Base-by-base conservation (phyloP, 2,329 filamentous ascomycete species). In the Ciborinia camelliae region DNA sequence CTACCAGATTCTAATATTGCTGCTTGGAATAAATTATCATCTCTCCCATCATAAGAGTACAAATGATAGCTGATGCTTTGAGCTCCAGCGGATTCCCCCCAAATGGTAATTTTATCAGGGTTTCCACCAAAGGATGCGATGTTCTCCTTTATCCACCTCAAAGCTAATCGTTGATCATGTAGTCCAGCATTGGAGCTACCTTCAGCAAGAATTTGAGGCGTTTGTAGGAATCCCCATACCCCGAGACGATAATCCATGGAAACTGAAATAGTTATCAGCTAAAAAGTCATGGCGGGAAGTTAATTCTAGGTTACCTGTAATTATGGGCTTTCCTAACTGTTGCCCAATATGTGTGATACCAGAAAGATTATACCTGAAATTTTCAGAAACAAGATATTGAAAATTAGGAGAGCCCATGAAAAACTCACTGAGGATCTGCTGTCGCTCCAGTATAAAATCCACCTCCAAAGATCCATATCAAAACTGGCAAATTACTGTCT, bases 171-270 rank as follows among this genome's bases (percentile, higher is more conserved):
- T 75, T 89, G 86, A 71, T 90, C 87, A 67, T 80, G 78, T 52
- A 89, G 75, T 1, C 88, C 88, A 14, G 87, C 76, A 67, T 91
- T 91, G 66, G 90, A 90, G 60, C 86, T 76, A 43, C 83, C 71
- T 65, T 83, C 69, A 12, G 76, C 76, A 1, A 80, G 77, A 15
- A 84, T 78, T 64, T 83, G 69, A 9, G 76, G 76, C 86, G 83
- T 86, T 32, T 84, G 81, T 51, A 90, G 75, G 75, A 92, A 92
- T 0, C 90, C 90, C 72, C 91, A 78, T 2, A 84, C 82, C 2
- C 85, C 85, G 43, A 90, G 81, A 4, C 88, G 81, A 73, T 90
- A 86, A 75, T 83, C 83, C 71, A 87, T 81, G 72, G 80, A 83
- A 51, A 87, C 64, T 77, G 47, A 14, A 28, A 15, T 55, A 18